Evolutionary conservation across 2,329 filamentous ascomycete genomes (phyloP).

Genomic region (Aspergillus tanneri): DNA sequence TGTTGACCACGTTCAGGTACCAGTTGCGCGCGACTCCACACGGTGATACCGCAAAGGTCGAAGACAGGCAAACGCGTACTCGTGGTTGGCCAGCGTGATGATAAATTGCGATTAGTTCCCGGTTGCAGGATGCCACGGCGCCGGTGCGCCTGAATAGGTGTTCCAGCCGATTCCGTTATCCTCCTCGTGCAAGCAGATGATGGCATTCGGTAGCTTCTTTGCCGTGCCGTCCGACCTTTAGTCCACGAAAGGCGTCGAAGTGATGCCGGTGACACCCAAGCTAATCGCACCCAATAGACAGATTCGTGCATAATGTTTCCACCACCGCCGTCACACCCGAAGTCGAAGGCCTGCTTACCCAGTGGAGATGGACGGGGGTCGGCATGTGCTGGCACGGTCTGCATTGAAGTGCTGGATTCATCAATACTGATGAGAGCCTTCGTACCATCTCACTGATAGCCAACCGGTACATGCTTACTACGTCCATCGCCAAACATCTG

Average conservation of each 20-base stretch:
- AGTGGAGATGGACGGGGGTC: constrained; percentile 64
- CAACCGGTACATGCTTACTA: constrained; percentile 63
- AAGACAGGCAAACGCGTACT: constrained; percentile 86
- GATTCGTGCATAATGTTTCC: constrained; percentile 64
- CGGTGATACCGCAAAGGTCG: constrained; percentile 83
- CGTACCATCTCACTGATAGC: constrained; percentile 68
- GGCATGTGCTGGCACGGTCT: constrained; percentile 35
- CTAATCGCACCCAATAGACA: constrained; percentile 68
- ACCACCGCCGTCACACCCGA: constrained; percentile 65
- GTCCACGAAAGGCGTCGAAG: too few species aligned
- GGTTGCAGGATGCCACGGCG: constrained; percentile 76
- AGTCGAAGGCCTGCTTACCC: constrained; percentile 67
- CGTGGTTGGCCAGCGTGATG: constrained; percentile 92
- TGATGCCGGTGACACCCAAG: constrained; percentile 64
- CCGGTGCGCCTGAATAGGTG: constrained; percentile 89
- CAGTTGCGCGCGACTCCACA: constrained; percentile 86
- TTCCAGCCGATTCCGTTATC: constrained; percentile 51
- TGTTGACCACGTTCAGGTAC: constrained; percentile 83
- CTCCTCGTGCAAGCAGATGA: constrained; percentile 7
- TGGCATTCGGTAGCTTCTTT: constrained; percentile 1
- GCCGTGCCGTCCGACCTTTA: too few species aligned
- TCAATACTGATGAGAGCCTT: too few species aligned
- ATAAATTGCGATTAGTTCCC: constrained; percentile 84
- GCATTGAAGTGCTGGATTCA: too few species aligned
- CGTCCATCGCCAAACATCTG: constrained; percentile 66